These are phyloP conservation scores for Ustilago lituana DNA, from an alignment of 1,284 basidiomycete species.

Conservation along the genomic window DNA sequence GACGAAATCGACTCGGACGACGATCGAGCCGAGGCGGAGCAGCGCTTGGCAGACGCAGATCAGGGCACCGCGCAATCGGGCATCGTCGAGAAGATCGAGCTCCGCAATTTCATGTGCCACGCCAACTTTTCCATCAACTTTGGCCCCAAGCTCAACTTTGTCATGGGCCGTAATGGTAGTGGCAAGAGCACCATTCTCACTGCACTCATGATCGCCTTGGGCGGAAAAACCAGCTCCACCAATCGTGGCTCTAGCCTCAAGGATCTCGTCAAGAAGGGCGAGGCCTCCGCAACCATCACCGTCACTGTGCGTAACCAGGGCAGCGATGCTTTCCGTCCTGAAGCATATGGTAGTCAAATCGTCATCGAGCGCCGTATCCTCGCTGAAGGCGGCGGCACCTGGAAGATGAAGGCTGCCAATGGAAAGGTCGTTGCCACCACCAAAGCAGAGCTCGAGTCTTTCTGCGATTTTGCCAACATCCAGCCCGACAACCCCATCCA, in stretches of 20 bases:
- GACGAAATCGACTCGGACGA: conserved; percentile 31
- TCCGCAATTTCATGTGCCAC: conserved; percentile 98
- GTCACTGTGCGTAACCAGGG: conserved; percentile 87
- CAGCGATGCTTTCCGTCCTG: conserved; percentile 83
- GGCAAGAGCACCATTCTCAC: conserved; percentile 94
- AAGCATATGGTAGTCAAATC: conserved; percentile 85
- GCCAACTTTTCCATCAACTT: conserved; percentile 78
- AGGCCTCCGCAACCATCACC: conserved; percentile 80
- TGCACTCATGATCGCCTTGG: conserved; percentile 90
- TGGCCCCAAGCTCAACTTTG: conserved; percentile 92
- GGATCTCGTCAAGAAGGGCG: conserved; percentile 86
- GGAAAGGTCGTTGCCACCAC: conserved; percentile 79
- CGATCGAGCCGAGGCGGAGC: conserved; percentile 25
- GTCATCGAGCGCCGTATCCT: conserved; percentile 83
- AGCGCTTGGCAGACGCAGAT: conserved; percentile 24
- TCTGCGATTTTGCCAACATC: conserved; percentile 94
- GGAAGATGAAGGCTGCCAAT: conserved; percentile 81
- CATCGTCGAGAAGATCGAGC: conserved; percentile 84
- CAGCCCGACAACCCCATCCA: conserved; percentile 97
- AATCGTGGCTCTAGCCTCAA: conserved; percentile 82
- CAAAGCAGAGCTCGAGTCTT: conserved; percentile 83
- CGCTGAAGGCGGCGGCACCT: conserved; percentile 77
- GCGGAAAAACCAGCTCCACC: conserved; percentile 88
- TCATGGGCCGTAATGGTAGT: conserved; percentile 80
- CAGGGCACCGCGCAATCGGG: conserved; percentile 71